Evolutionary conservation across 1,139 yeast genomes (phyloP).

Genomic region (Trichomonascaceae sp.): DNA sequence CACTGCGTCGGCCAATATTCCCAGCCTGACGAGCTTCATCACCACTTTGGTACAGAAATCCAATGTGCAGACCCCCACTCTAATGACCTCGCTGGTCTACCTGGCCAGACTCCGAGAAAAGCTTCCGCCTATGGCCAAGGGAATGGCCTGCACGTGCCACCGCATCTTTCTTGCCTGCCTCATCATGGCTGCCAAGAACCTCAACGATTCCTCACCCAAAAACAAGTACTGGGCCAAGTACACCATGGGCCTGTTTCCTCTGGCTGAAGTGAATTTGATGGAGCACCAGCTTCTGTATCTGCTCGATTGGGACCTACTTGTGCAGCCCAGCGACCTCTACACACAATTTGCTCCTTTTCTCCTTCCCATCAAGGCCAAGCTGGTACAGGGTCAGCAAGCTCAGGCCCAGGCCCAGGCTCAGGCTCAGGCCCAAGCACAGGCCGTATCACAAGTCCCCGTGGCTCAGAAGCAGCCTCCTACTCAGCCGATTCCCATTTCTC

Average conservation of each 20-base stretch:
- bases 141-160: constrained; percentile 90
- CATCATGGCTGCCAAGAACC: constrained; percentile 76
- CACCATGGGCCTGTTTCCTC: constrained; percentile 66
- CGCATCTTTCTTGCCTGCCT: constrained; percentile 80
- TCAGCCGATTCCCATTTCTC: not conserved
- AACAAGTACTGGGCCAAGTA: constrained; percentile 93
- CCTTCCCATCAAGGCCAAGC: constrained; percentile 36
- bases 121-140: constrained; percentile 80
- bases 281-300: constrained; percentile 76
- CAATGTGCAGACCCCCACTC: constrained; percentile 88
- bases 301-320: constrained; percentile 70
- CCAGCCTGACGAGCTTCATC: constrained; percentile 51
- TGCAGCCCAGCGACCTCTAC: constrained; percentile 56
- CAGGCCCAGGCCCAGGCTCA: constrained; percentile 2
- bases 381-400: constrained; percentile 3
- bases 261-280: constrained; percentile 77
- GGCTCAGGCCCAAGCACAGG: too few species aligned
- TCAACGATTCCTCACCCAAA: constrained; percentile 87
- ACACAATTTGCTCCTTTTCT: constrained; percentile 63
- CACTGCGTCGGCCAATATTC: constrained; percentile 26
- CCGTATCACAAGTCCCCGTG: too few species aligned
- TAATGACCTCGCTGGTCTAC: constrained; percentile 83
- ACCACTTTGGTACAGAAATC: constrained; percentile 60
- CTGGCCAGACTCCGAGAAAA: constrained; percentile 61
- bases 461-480: not conserved